These are phyloP conservation scores for Paraurostyla sp. DNA, from an alignment of 73 alveolate species.

Conservation along the genomic window DNA sequence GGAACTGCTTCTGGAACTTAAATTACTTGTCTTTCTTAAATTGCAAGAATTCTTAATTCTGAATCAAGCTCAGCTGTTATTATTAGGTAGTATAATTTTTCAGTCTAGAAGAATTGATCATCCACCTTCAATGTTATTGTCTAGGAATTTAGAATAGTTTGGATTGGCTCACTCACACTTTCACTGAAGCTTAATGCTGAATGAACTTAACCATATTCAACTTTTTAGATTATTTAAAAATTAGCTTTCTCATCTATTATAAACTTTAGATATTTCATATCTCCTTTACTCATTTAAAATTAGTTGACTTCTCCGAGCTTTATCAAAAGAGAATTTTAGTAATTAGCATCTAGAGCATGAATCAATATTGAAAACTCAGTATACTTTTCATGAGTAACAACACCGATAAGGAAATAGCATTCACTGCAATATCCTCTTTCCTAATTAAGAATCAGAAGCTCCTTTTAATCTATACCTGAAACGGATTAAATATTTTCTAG, in stretches of 20 bases:
- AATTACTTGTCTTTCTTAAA: not conserved
- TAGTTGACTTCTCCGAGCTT: not conserved
- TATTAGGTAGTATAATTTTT: constrained; percentile 26
- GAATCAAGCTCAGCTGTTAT: not conserved
- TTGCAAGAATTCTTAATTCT: not conserved
- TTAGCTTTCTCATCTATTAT: constrained; percentile 3
- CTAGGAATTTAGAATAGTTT: not conserved
- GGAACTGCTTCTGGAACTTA: constrained; percentile 31
- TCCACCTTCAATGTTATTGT: not conserved
- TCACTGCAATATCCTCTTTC: constrained; percentile 14
- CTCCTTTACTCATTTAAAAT: not conserved
- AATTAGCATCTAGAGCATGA: constrained; percentile 12
- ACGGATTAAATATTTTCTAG: constrained; percentile 1
- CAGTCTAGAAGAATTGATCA: not conserved
- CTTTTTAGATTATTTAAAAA: not conserved
- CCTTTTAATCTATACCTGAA: not conserved
- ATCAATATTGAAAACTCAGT: constrained; percentile 9
- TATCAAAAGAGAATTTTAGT: not conserved
- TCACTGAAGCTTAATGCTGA: not conserved
- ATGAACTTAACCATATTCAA: not conserved
- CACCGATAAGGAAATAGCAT: constrained; percentile 37
- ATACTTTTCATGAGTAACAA: constrained; percentile 37
- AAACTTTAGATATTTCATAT: not conserved
- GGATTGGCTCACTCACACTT: not conserved
- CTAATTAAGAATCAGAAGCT: not conserved